A percentile compares a stretch with the other conserved stretches of the same genome.
Evolutionary conservation across 805 yeast genomes (phyloP).

Genomic region (Zygotorulaspora florentina): DNA sequence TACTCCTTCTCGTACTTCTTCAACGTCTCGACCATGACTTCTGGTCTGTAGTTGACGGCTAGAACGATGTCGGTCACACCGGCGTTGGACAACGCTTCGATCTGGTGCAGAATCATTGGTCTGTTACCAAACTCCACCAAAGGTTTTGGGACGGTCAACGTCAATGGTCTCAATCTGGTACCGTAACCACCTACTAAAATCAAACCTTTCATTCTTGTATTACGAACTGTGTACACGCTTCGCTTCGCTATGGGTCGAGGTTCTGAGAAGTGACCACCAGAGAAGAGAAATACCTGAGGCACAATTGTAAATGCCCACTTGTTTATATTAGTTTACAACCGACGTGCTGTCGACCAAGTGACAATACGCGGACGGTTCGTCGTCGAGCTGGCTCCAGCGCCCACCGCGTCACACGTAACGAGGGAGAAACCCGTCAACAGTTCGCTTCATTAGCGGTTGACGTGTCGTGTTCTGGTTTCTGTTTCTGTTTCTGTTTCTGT

Average conservation of each 20-base stretch:
- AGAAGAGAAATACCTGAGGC: background rate
- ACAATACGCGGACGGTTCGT: background rate
- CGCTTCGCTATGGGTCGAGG: background rate
- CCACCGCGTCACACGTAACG: too few relatives aligned
- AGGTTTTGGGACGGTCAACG: constrained; percentile 93
- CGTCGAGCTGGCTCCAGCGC: too few relatives aligned
- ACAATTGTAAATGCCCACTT: background rate
- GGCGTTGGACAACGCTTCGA: constrained; percentile 95
- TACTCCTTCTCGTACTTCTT: constrained; percentile 91
- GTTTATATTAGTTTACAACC: constrained; percentile 1
- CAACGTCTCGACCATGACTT: constrained; percentile 94
- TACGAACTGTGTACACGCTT: background rate
- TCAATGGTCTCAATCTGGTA: constrained; percentile 98
- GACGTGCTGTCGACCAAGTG: background rate
- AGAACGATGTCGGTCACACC: constrained; percentile 98
- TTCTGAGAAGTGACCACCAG: background rate
- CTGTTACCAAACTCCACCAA: constrained; percentile 97
- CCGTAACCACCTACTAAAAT: constrained; percentile 99
- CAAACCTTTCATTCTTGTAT: constrained; percentile 77
- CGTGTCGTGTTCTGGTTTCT: background rate
- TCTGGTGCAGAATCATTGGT: constrained; percentile 98
- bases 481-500: background rate
- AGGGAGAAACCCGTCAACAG: too few relatives aligned
- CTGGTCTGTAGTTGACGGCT: constrained; percentile 99
- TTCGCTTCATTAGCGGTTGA: background rate